These are phyloP conservation scores for Aquilaria agallochum DNA, from an alignment of 441 rosid genomes.

Conservation along the genomic window DNA sequence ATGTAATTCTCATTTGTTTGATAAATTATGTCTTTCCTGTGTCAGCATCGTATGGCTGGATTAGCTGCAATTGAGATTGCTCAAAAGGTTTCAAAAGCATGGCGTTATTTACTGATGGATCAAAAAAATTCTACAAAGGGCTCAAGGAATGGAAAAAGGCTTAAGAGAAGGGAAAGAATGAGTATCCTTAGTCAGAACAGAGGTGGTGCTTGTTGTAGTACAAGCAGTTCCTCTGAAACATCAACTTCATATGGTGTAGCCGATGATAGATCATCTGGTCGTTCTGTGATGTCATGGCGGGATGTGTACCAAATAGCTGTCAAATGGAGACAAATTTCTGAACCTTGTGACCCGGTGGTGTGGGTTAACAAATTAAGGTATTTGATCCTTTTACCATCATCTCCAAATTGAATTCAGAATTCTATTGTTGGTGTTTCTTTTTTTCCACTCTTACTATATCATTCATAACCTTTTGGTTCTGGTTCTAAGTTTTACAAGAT, in stretches of 20 bases:
- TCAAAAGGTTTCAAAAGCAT: conserved; percentile 88
- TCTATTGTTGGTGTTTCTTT: background rate
- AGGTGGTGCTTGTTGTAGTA: conserved; percentile 97
- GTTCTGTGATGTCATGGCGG: conserved; percentile 73
- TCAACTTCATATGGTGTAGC: conserved; percentile 56
- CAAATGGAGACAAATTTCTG: conserved; percentile 99
- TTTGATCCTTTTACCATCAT: conserved; percentile 5
- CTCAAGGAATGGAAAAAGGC: conserved; percentile 63
- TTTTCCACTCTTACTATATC: background rate
- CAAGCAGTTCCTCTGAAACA: conserved; percentile 71
- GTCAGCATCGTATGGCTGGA: conserved; percentile 99
- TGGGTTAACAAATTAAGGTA: conserved; percentile 97
- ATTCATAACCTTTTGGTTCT: background rate
- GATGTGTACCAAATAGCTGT: conserved; percentile 86
- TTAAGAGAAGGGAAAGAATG: conserved; percentile 66
- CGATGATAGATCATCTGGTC: conserved; percentile 72
- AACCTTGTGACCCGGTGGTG: conserved; percentile 98
- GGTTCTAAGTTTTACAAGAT: no score
- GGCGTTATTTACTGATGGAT: conserved; percentile 82
- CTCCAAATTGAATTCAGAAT: conserved; percentile 12
- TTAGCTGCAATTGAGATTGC: conserved; percentile 94
- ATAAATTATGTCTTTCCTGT: conserved; percentile 1
- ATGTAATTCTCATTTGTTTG: conserved; percentile 6
- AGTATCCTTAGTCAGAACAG: conserved; percentile 86
- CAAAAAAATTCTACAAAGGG: conserved; percentile 67